Conservation (phyloP, 1,284 basidiomycete species). For the Pholiota adiposa region DNA sequence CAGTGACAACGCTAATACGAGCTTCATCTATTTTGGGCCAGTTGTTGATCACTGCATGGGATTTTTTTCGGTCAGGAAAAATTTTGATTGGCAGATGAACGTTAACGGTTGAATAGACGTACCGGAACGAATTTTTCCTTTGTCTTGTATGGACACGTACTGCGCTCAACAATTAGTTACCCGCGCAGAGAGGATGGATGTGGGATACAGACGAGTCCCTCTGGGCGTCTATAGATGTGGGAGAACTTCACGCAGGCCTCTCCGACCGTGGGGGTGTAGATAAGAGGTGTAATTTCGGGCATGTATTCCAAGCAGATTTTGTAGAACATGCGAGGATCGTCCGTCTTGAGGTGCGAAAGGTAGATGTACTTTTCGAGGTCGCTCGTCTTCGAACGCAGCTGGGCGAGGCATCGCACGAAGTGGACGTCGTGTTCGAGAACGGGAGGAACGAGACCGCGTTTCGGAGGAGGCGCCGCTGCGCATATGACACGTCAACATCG, state of each 20-base stretch:
- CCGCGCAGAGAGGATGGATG: constrained; percentile 8
- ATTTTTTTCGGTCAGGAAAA: constrained; percentile 1
- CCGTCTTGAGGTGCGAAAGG: constrained; percentile 73
- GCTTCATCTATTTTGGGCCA: constrained; percentile 80
- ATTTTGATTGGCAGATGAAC: background rate
- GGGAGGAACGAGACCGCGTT: constrained; percentile 68
- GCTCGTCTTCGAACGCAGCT: constrained; percentile 77
- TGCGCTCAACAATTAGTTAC: constrained; percentile 30
- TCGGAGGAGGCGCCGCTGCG: constrained; percentile 49
- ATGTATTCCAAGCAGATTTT: constrained; percentile 69
- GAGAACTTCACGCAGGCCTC: constrained; percentile 89
- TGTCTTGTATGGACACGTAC: constrained; percentile 89
- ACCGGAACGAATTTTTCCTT: constrained; percentile 70
- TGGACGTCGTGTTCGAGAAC: constrained; percentile 61
- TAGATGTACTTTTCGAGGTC: constrained; percentile 84
- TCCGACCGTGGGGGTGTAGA: constrained; percentile 92
- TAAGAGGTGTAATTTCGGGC: constrained; percentile 81
- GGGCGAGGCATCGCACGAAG: constrained; percentile 61
- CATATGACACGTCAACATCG: constrained; percentile 18
- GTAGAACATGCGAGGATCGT: constrained; percentile 79
- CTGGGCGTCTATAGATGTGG: constrained; percentile 81
- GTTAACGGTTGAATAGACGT: constrained; percentile 10
- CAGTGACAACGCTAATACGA: constrained; percentile 86
- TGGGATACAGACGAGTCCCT: constrained; percentile 65
- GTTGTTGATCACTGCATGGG: constrained; percentile 60